Evolutionary conservation across 1,284 basidiomycete genomes (phyloP).

Genomic region (Golubevia pallescens): DNA sequence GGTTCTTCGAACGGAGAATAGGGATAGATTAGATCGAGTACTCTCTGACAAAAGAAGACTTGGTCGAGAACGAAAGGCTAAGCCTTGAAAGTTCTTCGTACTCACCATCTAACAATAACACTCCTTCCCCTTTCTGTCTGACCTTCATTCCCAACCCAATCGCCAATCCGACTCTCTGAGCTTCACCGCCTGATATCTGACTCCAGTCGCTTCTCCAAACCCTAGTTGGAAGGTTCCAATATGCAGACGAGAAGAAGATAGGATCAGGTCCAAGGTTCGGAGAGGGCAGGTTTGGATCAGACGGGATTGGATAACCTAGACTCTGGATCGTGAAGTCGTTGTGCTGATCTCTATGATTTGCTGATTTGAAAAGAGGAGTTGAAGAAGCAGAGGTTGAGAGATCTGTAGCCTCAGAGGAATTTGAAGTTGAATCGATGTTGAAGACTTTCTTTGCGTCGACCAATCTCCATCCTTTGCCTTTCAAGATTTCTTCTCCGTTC

Average conservation of each 20-base stretch:
- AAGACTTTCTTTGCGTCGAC: background rate
- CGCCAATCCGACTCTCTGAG: constrained; percentile 78
- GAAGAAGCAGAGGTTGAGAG: background rate
- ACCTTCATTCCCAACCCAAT: constrained; percentile 69
- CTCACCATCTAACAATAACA: constrained; percentile 82
- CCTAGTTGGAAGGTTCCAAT: constrained; percentile 74
- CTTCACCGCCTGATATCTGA: constrained; percentile 80
- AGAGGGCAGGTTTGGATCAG: too few relatives aligned
- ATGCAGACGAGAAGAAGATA: constrained; percentile 4
- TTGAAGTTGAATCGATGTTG: background rate
- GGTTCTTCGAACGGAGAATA: constrained; percentile 71
- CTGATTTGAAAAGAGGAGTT: constrained; percentile 12
- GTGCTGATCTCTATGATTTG: constrained; percentile 66
- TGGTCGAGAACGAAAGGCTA: background rate
- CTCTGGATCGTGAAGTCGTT: constrained; percentile 68
- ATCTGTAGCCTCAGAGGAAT: background rate
- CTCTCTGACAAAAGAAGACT: constrained; percentile 8
- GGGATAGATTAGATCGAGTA: too few relatives aligned
- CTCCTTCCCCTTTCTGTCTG: constrained; percentile 70
- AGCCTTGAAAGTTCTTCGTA: constrained; percentile 15
- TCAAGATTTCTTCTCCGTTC: constrained; percentile 14
- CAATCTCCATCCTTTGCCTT: constrained; percentile 4
- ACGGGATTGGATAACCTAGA: too few relatives aligned
- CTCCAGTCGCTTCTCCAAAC: constrained; percentile 81
- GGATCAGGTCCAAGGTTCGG: too few relatives aligned